phyloP scores from a whole-genome alignment of 129 eudicot species.

The Kitagawia praeruptora region DNA sequence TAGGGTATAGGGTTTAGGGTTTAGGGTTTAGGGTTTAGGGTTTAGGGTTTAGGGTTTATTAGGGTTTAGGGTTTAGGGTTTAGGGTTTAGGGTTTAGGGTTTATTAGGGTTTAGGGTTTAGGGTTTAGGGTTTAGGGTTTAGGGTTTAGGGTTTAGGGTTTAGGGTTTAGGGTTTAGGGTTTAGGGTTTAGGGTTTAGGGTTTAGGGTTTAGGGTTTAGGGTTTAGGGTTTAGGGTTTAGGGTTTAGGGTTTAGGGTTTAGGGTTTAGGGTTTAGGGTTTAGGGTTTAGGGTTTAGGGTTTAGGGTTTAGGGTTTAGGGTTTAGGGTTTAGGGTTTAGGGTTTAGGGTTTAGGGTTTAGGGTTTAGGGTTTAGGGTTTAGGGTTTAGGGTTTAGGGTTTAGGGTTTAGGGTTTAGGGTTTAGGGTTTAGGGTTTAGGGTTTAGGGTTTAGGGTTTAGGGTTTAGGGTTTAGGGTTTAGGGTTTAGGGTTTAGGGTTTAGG shows the following conservation, averaged over 20 bases:
- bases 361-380: not conserved
- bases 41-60: too few relatives aligned
- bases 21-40: too few relatives aligned
- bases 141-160: not conserved
- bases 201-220: too few relatives aligned
- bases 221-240: too few relatives aligned
- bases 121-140: not conserved
- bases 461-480: conserved; percentile 1
- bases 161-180: not conserved
- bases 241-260: not conserved
- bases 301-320: not conserved
- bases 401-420: not conserved
- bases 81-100: not conserved
- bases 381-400: not conserved
- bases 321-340: not conserved
- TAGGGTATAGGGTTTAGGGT: too few relatives aligned
- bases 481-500: not conserved
- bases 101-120: not conserved
- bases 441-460: conserved; percentile 1
- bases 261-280: not conserved
- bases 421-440: not conserved
- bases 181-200: not conserved
- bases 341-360: not conserved
- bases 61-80: too few relatives aligned
- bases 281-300: not conserved